Percentiles rank a stretch among this genome's conserved stretches.
These are phyloP conservation scores for Bacterosira constricta DNA, from an alignment of 108 stramenopile species.

Conservation along the genomic window DNA sequence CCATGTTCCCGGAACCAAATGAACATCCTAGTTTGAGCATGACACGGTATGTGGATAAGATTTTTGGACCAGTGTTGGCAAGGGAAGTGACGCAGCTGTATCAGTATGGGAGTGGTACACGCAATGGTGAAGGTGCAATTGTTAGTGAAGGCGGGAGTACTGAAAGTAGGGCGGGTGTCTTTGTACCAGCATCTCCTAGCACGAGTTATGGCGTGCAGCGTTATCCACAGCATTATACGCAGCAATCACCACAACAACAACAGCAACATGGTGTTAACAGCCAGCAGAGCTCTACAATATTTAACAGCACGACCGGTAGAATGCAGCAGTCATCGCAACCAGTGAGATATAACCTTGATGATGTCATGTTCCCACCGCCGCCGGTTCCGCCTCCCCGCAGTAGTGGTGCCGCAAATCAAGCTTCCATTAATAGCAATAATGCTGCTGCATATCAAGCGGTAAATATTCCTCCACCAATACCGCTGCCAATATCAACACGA, in stretches of 20 bases:
- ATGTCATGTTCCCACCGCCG: conserved; percentile 11
- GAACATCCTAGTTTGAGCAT: conserved; percentile 31
- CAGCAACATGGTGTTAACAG: neutral
- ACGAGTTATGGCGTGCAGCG: neutral
- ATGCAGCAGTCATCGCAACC: neutral
- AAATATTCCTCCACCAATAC: too few species aligned
- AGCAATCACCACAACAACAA: neutral
- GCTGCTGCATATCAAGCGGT: too few species aligned
- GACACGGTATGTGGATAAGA: conserved; percentile 23
- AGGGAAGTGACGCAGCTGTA: conserved; percentile 27
- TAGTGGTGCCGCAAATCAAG: neutral
- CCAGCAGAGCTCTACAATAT: neutral
- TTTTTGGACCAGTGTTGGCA: conserved; percentile 35
- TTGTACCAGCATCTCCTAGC: neutral
- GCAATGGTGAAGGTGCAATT: neutral
- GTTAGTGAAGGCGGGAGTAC: neutral
- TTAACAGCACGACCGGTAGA: neutral
- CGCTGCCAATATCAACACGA: neutral
- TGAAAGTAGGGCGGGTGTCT: neutral
- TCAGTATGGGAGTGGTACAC: neutral
- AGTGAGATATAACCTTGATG: neutral
- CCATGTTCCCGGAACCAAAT: conserved; percentile 46
- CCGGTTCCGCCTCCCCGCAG: neutral
- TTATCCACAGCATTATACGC: neutral
- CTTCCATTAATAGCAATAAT: neutral